These are phyloP conservation scores for Beta vulgaris DNA, from an alignment of 148 eudicot species.

Conservation along the genomic window DNA sequence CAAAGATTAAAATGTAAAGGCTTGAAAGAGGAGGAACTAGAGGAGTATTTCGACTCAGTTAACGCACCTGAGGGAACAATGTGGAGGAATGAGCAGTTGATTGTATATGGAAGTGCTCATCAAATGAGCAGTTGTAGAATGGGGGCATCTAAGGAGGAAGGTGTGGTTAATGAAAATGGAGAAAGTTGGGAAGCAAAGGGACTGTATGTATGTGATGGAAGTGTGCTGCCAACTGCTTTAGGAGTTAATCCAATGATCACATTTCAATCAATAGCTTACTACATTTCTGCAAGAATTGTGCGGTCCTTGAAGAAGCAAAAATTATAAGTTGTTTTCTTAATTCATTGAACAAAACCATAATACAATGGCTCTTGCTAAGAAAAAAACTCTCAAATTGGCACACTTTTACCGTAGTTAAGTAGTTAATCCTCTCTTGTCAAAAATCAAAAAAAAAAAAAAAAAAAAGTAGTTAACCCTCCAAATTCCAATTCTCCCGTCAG, in stretches of 20 bases:
- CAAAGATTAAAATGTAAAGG: conserved; percentile 59
- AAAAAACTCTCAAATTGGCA: too few relatives aligned
- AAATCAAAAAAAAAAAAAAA: too few relatives aligned
- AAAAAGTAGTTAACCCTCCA: too few relatives aligned
- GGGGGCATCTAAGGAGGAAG: conserved; percentile 57
- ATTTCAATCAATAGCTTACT: conserved; percentile 75
- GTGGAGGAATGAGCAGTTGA: conserved; percentile 53
- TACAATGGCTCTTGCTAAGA: too few relatives aligned
- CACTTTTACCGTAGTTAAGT: too few relatives aligned
- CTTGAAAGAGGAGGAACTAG: conserved; percentile 47
- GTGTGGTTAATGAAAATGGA: conserved; percentile 77
- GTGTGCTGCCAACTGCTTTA: conserved; percentile 72
- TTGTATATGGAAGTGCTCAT: conserved; percentile 63
- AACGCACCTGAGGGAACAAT: conserved; percentile 50
- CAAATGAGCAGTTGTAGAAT: conserved; percentile 89
- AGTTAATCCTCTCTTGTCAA: too few relatives aligned
- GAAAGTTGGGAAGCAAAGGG: conserved; percentile 86
- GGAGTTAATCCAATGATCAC: conserved; percentile 94
- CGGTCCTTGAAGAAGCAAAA: conserved; percentile 33
- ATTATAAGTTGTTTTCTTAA: too few relatives aligned
- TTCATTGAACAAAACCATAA: too few relatives aligned
- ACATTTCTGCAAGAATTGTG: conserved; percentile 54
- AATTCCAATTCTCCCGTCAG: too few relatives aligned
- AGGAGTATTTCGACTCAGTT: conserved; percentile 64
- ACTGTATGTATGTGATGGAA: conserved; percentile 71